A percentile compares a stretch with the other conserved stretches of the same genome.
Evolutionary conservation across 192 early-diverging fungal species (phyloP).

Genomic region (Gaertneriomyces sp.): DNA sequence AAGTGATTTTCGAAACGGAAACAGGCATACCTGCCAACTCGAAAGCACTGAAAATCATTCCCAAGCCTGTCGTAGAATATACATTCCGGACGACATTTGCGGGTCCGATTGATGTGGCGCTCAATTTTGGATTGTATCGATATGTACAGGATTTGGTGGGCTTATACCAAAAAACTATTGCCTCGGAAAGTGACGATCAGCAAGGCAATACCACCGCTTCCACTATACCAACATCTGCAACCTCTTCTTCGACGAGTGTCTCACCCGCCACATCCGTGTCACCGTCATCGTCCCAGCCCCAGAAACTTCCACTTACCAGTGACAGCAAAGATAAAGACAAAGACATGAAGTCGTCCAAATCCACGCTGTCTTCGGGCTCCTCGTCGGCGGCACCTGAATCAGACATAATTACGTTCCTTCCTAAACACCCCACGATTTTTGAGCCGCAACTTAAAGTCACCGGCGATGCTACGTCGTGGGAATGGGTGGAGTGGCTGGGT

Average conservation of each 20-base stretch:
- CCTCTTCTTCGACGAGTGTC: not conserved
- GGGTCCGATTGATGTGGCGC: slow-evolving; percentile 47
- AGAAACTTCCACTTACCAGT: not conserved
- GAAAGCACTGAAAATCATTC: too few species aligned
- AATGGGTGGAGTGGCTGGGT: slow-evolving; percentile 49
- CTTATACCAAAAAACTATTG: slow-evolving; percentile 37
- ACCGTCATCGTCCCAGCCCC: not conserved
- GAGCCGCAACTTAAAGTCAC: slow-evolving; percentile 54
- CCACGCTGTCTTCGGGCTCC: not conserved
- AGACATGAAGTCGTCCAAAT: not conserved
- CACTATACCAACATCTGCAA: not conserved
- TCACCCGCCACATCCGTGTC: slow-evolving; percentile 7
- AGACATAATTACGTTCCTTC: slow-evolving; percentile 16
- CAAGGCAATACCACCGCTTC: not conserved
- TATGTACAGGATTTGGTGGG: slow-evolving; percentile 43
- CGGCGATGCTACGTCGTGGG: slow-evolving; percentile 50
- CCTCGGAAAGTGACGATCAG: not conserved
- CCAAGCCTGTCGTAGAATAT: slow-evolving; percentile 31
- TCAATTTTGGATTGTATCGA: slow-evolving; percentile 51
- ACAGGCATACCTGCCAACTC: slow-evolving; percentile 7
- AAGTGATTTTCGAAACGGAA: slow-evolving; percentile 18
- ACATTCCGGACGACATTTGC: slow-evolving; percentile 39
- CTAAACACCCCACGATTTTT: slow-evolving; percentile 40
- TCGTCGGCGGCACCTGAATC: not conserved
- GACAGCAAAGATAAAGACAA: not conserved